phyloP scores from a whole-genome alignment of 1,284 basidiomycete species.

The Rhodotorula sp. region DNA sequence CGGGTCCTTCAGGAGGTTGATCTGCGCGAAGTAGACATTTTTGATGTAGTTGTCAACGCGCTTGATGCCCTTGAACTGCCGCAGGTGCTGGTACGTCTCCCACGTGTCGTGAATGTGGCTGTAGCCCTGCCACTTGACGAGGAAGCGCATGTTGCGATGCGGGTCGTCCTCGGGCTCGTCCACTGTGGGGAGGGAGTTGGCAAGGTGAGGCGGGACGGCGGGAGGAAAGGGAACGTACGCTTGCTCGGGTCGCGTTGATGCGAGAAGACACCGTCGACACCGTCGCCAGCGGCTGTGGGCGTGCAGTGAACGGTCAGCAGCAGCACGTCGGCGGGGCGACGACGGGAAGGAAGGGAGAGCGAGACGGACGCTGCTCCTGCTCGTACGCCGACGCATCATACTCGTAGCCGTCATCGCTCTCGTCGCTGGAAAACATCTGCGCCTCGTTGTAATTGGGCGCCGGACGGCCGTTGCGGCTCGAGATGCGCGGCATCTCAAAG shows the following conservation, averaged over 20 bases:
- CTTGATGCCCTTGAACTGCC: constrained; percentile 86
- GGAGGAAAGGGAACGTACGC: constrained; percentile 21
- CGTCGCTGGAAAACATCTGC: constrained; percentile 27
- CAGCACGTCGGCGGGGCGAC: not conserved
- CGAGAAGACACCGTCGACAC: constrained; percentile 54
- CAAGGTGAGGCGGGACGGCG: not conserved
- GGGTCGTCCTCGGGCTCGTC: constrained; percentile 52
- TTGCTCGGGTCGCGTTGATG: constrained; percentile 51
- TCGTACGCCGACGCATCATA: constrained; percentile 3
- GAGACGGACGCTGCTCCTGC: constrained; percentile 31
- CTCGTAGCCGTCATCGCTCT: constrained; percentile 30
- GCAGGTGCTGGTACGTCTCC: constrained; percentile 89
- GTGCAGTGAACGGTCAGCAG: not conserved
- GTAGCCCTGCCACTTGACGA: constrained; percentile 56
- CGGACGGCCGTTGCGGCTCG: constrained; percentile 42
- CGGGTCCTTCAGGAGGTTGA: constrained; percentile 67
- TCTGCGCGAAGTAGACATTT: constrained; percentile 63
- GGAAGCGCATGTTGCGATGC: constrained; percentile 52
- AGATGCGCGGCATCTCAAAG: constrained; percentile 41
- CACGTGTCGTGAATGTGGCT: constrained; percentile 76
- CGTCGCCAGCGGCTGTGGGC: constrained; percentile 46
- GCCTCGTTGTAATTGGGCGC: constrained; percentile 46
- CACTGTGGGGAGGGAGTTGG: constrained; percentile 20
- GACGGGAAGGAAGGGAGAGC: too few relatives aligned
- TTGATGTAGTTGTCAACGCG: constrained; percentile 99